Evolutionary conservation across 129 eudicot genomes (phyloP).

Genomic region (Calendula officinalis): DNA sequence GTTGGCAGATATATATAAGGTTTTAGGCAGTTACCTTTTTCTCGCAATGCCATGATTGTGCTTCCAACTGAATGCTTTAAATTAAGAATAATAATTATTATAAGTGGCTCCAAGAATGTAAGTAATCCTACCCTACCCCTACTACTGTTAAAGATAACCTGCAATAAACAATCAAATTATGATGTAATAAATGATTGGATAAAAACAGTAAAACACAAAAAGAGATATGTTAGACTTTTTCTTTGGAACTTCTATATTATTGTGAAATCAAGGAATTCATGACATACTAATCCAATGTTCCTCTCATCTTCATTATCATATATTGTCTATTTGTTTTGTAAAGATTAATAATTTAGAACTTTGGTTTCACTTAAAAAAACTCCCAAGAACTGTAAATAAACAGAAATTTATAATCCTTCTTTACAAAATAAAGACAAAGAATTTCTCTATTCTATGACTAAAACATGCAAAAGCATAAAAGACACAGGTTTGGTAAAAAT

Average conservation of each 20-base stretch:
- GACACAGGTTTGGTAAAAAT: too few relatives aligned
- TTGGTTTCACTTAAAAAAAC: background rate
- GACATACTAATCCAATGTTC: background rate
- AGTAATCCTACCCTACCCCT: conserved; percentile 24
- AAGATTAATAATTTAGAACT: background rate
- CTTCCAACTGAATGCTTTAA: conserved; percentile 19
- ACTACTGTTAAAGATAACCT: conserved; percentile 8
- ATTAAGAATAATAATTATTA: conserved; percentile 4
- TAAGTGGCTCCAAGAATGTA: conserved; percentile 16
- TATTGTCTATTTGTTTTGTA: background rate
- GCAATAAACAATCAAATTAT: conserved; percentile 25
- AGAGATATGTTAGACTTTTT: background rate
- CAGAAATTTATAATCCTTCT: background rate
- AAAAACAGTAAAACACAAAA: conserved; percentile 3
- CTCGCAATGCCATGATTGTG: conserved; percentile 34
- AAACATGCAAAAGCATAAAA: background rate
- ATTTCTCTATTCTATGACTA: background rate
- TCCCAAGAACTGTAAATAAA: background rate
- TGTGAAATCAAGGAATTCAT: background rate
- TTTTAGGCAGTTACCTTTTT: conserved; percentile 32
- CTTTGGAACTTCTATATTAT: background rate
- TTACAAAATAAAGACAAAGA: background rate
- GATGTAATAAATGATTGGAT: background rate
- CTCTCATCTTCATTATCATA: too few relatives aligned
- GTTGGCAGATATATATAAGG: background rate